Evolutionary conservation across 805 yeast species (phyloP).

Genomic region (Nakazawaea ambrosiae): DNA sequence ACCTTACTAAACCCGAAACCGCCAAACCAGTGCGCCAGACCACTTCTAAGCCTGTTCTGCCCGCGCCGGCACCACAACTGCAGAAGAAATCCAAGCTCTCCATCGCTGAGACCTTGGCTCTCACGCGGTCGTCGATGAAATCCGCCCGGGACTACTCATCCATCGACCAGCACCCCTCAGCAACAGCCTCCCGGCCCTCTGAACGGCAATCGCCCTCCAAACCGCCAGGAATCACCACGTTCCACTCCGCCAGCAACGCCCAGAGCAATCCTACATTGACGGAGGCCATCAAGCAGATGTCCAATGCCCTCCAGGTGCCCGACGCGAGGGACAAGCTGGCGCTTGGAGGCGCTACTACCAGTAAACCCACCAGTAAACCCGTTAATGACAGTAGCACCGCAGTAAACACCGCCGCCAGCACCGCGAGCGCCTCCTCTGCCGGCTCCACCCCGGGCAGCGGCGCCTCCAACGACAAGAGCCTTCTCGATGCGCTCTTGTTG

Average conservation of each 20-base stretch:
- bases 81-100: slow-evolving; percentile 26
- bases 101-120: slow-evolving; percentile 55
- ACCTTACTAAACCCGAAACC: not conserved
- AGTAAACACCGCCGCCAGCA: too few relatives aligned
- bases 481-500: slow-evolving; percentile 23
- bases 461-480: slow-evolving; percentile 5
- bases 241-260: slow-evolving; percentile 7
- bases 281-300: slow-evolving; percentile 33
- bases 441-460: not conserved
- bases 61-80: not conserved
- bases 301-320: slow-evolving; percentile 22
- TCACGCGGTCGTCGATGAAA: slow-evolving; percentile 40
- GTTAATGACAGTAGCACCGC: not conserved
- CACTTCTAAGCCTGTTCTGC: not conserved
- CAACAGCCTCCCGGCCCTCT: slow-evolving; percentile 2
- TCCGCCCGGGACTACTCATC: slow-evolving; percentile 24
- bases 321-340: slow-evolving; percentile 5
- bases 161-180: slow-evolving; percentile 15
- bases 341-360: not conserved
- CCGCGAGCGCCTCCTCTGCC: too few relatives aligned
- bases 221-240: slow-evolving; percentile 1
- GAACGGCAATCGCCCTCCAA: not conserved
- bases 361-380: slow-evolving; percentile 5
- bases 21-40: not conserved
- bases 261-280: slow-evolving; percentile 21